Base-by-base conservation (phyloP, 345 rosid genomes). In the Schrenkiella parvula region DNA sequence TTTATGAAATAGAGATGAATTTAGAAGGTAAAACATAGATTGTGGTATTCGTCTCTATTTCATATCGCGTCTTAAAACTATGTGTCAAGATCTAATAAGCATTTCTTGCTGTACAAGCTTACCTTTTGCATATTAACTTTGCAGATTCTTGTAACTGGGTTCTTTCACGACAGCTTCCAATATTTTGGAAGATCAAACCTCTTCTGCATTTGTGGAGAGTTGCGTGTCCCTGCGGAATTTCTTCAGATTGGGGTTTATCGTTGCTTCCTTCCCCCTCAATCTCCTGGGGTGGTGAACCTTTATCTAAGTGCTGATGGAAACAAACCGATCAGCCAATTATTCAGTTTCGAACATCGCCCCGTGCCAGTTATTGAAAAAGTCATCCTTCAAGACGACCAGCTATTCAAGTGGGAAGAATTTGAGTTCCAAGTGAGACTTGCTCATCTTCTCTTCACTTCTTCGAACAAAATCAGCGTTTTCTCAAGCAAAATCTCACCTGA, bases 231-330 rank as follows among this genome's bases (percentile, higher is more conserved):
- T 31, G 86, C 84, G 13, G 95, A 89, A 63, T 66, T 80, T 78
- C 78, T 91, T 57, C 95, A 89, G 80, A 65, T 51, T 73, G 99
- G 97, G 64, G 96, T 89, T 21, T 95, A 91, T 71, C 87, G 96
- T 59, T 91, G 97, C 79, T 82, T 83, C 19, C 47, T 95, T 71
- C 76, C 87, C 6, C 87, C 89, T 22, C 90, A 86, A 60, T 73
- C 87, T 52, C 89, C 95, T 67, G 99, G 98, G 55, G 17, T 82
- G 8, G 89, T 86, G 35, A 84, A 80, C 75, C 78, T 95, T 6
- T 91, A 76, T 82, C 70, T 89, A 78, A 91, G 96, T 77, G 73
- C 80, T 25, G 99, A 95, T 80, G 93, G 93, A 15, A 84, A 79
- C 73, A 84, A 81, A 42, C 93, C 98, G 14, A 83, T 89, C 78